A percentile compares a stretch with the other conserved stretches of the same genome.
These are phyloP conservation scores for Polychytrium aggregatum DNA, from an alignment of 192 early-diverging fungal genomes.

Conservation along the genomic window DNA sequence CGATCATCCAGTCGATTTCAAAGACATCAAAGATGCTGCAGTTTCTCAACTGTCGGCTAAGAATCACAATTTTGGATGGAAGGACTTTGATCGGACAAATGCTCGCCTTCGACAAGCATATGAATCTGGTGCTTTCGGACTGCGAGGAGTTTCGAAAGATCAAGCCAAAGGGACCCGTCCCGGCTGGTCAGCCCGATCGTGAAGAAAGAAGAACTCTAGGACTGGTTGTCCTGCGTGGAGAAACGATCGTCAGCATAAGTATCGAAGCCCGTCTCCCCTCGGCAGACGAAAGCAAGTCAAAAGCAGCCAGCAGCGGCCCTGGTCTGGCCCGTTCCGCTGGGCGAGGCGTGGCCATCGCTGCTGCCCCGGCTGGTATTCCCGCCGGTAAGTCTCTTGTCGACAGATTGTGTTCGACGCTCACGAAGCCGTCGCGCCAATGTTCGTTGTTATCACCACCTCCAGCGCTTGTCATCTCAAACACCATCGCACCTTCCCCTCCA, in stretches of 20 bases:
- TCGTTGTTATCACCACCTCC: no score
- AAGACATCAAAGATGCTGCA: conserved; percentile 73
- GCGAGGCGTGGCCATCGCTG: conserved; percentile 55
- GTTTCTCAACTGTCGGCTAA: conserved; percentile 88
- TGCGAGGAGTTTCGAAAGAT: conserved; percentile 93
- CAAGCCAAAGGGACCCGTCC: conserved; percentile 57
- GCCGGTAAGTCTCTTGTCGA: no score
- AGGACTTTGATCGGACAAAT: conserved; percentile 92
- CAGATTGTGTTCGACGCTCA: no score
- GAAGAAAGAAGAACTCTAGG: conserved; percentile 89
- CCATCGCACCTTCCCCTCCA: no score
- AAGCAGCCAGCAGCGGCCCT: conserved; percentile 22
- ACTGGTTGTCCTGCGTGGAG: conserved; percentile 87
- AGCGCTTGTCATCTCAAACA: no score
- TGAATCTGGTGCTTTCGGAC: conserved; percentile 97
- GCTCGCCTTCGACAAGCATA: conserved; percentile 99
- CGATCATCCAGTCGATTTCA: no score
- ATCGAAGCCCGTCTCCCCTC: conserved; percentile 79
- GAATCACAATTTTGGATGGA: conserved; percentile 84
- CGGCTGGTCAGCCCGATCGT: conserved; percentile 36
- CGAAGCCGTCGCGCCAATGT: no score
- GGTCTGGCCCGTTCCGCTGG: conserved; percentile 75
- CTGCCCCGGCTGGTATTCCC: conserved; percentile 11
- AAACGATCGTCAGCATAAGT: conserved; percentile 79
- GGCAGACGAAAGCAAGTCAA: conserved; percentile 15